Evolutionary conservation across 257 asterid species (phyloP).

Genomic region (Nicotiana knightiana): DNA sequence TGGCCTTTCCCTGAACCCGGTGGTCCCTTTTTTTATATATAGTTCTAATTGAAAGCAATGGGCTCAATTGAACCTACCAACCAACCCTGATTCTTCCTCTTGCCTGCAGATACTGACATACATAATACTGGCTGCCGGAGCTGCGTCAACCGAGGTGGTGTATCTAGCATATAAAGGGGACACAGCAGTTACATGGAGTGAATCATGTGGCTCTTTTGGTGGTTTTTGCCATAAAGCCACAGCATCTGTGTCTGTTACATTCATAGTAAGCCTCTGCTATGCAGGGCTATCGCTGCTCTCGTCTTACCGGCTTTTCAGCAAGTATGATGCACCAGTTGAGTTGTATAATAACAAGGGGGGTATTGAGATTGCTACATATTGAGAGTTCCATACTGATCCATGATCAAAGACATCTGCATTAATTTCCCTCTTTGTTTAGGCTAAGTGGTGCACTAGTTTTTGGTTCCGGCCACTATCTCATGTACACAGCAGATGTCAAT

Average conservation of each 20-base stretch:
- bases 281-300: conserved; percentile 65
- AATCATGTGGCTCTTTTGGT: conserved; percentile 57
- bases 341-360: conserved; percentile 28
- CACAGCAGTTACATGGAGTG: conserved; percentile 54
- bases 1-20: too few relatives aligned
- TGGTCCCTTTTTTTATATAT: not conserved
- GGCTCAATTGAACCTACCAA: not conserved
- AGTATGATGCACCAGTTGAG: conserved; percentile 64
- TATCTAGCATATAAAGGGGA: conserved; percentile 81
- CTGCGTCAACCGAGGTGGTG: conserved; percentile 64
- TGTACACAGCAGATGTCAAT: conserved; percentile 1
- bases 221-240: conserved; percentile 76
- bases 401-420: not conserved
- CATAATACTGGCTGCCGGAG: conserved; percentile 65
- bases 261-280: conserved; percentile 57
- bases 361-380: conserved; percentile 32
- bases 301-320: conserved; percentile 78
- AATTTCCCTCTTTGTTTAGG: not conserved
- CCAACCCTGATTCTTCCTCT: too few relatives aligned
- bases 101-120: conserved; percentile 63
- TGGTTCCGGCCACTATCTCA: not conserved
- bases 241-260: conserved; percentile 54
- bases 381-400: not conserved
- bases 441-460: not conserved
- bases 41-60: not conserved